Conservation (phyloP, 371 early-diverging fungal species). For the Entomophthora muscae region DNA sequence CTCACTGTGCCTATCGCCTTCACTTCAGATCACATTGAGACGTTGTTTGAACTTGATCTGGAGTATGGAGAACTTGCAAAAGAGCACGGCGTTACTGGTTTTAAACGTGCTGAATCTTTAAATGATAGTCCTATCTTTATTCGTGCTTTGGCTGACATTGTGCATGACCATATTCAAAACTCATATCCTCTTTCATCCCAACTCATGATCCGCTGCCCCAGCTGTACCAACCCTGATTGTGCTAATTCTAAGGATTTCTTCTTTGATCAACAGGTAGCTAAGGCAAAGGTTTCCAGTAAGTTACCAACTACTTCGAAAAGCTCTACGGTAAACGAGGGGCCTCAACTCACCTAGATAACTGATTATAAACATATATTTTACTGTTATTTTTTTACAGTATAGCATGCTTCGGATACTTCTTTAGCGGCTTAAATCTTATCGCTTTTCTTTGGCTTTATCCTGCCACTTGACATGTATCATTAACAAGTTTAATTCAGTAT, state of each 20-base stretch:
- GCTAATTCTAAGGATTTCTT: constrained; percentile 45
- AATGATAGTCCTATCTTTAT: constrained; percentile 82
- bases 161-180: constrained; percentile 45
- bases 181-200: constrained; percentile 36
- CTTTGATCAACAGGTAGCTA: not conserved
- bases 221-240: constrained; percentile 58
- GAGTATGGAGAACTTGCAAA: constrained; percentile 78
- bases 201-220: constrained; percentile 62
- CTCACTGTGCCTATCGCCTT: constrained; percentile 87
- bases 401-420: too few species aligned
- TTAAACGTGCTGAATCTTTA: constrained; percentile 72
- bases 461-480: too few species aligned
- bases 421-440: too few species aligned
- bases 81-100: constrained; percentile 60
- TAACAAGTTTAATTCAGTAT: too few species aligned
- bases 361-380: too few species aligned
- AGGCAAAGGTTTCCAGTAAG: not conserved
- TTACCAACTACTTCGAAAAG: not conserved
- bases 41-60: constrained; percentile 83
- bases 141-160: constrained; percentile 70
- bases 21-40: constrained; percentile 92
- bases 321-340: not conserved
- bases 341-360: not conserved
- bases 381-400: too few species aligned
- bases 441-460: too few species aligned